Conservation (phyloP, 495 filamentous ascomycete species). For the Penicillium herquei region DNA sequence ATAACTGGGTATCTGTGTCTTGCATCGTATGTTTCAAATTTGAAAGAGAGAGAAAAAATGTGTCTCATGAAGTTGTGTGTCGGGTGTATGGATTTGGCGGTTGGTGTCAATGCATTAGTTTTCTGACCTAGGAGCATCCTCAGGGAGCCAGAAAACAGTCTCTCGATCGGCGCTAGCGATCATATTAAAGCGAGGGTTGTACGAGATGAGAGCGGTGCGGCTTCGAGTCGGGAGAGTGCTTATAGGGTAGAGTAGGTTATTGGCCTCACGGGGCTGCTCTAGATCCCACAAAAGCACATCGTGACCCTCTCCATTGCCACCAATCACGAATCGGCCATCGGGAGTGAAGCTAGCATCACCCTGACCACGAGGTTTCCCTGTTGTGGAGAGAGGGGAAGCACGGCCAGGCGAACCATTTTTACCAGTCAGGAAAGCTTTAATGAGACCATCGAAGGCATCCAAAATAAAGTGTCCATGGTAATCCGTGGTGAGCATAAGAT, state of each 20-base stretch:
- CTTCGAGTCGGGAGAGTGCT: constrained; percentile 63
- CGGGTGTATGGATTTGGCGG: not conserved
- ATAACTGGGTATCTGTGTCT: constrained; percentile 6
- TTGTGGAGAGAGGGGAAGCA: constrained; percentile 45
- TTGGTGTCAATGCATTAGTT: constrained; percentile 20
- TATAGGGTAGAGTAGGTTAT: constrained; percentile 61
- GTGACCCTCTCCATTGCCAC: constrained; percentile 65
- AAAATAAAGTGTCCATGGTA: constrained; percentile 80
- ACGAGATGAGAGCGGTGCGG: constrained; percentile 72
- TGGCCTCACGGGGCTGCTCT: constrained; percentile 47
- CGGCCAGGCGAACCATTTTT: constrained; percentile 43
- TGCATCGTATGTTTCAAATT: not conserved
- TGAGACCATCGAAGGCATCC: constrained; percentile 78
- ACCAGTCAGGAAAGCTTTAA: constrained; percentile 64
- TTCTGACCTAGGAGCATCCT: constrained; percentile 34
- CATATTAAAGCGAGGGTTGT: constrained; percentile 88
- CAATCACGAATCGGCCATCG: constrained; percentile 82
- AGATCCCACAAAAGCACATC: constrained; percentile 85
- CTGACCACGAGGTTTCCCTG: constrained; percentile 53
- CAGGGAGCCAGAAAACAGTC: constrained; percentile 84
- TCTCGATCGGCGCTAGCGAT: constrained; percentile 86
- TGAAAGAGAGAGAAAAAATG: not conserved
- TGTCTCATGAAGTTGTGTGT: not conserved
- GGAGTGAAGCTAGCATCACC: constrained; percentile 87
- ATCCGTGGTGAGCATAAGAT: constrained; percentile 76